Percentiles rank a stretch among this genome's conserved stretches.
phyloP scores from a whole-genome alignment of 441 rosid genomes.

The Pelargonium fulgidum region DNA sequence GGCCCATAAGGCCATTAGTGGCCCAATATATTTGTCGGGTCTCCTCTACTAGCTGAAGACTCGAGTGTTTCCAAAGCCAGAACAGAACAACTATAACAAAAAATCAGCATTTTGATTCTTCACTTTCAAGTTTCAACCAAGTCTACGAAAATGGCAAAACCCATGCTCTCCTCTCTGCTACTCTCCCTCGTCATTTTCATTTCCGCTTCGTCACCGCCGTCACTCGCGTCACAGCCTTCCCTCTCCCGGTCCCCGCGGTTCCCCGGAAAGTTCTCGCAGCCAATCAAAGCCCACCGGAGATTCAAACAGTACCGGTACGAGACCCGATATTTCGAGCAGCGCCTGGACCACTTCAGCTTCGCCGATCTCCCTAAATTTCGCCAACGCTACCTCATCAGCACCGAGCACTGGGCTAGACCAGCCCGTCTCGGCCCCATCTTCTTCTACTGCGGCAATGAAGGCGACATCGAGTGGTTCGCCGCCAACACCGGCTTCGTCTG shows the following conservation, averaged over 20 bases:
- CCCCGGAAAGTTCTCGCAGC: constrained; percentile 29
- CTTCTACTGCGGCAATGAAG: constrained; percentile 85
- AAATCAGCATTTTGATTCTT: too few species aligned
- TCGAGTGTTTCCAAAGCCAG: too few species aligned
- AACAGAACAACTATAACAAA: too few species aligned
- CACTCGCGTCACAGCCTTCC: constrained; percentile 26
- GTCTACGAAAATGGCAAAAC: constrained; percentile 31
- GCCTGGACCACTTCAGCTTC: constrained; percentile 85
- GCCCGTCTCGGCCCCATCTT: constrained; percentile 57
- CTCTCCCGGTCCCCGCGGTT: constrained; percentile 35
- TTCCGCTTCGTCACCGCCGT: constrained; percentile 13
- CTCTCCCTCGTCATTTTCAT: constrained; percentile 26
- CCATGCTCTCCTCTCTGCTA: constrained; percentile 3
- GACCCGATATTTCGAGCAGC: constrained; percentile 54
- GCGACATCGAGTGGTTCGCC: constrained; percentile 86
- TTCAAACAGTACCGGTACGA: constrained; percentile 44
- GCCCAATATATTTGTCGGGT: too few species aligned
- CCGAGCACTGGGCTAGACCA: constrained; percentile 67
- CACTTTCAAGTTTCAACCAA: too few species aligned
- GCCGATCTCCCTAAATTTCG: constrained; percentile 50
- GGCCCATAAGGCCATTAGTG: too few species aligned
- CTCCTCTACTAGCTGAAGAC: too few species aligned
- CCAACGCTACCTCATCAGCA: constrained; percentile 66
- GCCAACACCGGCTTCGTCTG: constrained; percentile 68
- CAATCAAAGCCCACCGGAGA: constrained; percentile 12